Evolutionary conservation across 2,329 filamentous ascomycete species (phyloP), one percentile per base, ranked within the genome.

Genomic region (Sodiomyces alkalinus): DNA sequence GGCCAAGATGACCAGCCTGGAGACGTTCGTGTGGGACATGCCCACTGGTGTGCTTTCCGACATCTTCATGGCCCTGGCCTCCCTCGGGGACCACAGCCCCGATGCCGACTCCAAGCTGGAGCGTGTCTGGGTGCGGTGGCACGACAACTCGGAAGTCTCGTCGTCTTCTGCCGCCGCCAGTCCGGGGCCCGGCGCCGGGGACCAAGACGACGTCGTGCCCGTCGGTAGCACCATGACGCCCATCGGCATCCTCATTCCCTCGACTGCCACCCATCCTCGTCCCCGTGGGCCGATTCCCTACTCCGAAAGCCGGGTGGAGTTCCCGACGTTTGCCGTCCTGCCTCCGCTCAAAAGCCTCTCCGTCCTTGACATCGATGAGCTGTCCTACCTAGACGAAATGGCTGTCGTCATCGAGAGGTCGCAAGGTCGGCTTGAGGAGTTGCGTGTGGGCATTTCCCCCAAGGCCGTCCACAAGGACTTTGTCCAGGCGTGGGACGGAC

Each of bases 1-100:
- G n/a, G 73, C 75, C 23, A 75, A 79, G 36, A 90, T 90, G 81
- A 59, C 72, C 28, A 82, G 81, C 42, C 61, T 92, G 21, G 81
- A 90, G 51, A 74, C 73, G 0, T 90, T 90, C 43, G 63, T 81
- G 3, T 90, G 81, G 81, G 81, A 92, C 44, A 87, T 90, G 81
- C 81, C 81, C 1, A 90, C 81, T 0, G 82, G 81, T 2, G 77
- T 90, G 12, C 55, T 85, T 29, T 68, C 80, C 29, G 80, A 87
- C 46, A 77, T 87, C 17, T 90, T 83, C 68, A 68, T 83, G 45
- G 75, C 80, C 14, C 60, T 92, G 26, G 72, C 75, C 2, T 82
- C 77, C 5, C 58, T 85, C 9, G 73, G 70, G 21, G 66, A 79
- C 40, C 60, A 68, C 14, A 54, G 61, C 21, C 60, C 70, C 21